phyloP scores from a whole-genome alignment of 768 basidiomycete species.

The Macrolepiota dolichaula region DNA sequence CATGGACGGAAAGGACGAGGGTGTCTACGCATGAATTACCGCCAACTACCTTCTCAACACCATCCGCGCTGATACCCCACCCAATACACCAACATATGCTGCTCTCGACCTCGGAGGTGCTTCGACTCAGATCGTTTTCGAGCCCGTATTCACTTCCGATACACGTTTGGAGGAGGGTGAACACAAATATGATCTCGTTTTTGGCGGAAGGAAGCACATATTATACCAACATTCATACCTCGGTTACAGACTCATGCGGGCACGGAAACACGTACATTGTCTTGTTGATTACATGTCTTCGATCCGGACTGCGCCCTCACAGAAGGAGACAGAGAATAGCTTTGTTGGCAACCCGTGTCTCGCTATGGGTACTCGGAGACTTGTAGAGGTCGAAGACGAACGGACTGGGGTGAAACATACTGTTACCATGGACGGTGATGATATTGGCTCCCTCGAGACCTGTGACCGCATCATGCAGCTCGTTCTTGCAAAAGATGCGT shows the following conservation, averaged over 20 bases:
- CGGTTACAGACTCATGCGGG: slow-evolving; percentile 93
- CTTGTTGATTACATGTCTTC: slow-evolving; percentile 84
- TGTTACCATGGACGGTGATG: slow-evolving; percentile 84
- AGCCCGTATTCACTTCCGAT: slow-evolving; percentile 59
- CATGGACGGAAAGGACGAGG: slow-evolving; percentile 96
- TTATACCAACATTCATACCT: slow-evolving; percentile 98
- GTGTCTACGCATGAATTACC: slow-evolving; percentile 98
- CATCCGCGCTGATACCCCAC: slow-evolving; percentile 52
- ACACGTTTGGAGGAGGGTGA: slow-evolving; percentile 67
- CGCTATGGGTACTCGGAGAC: slow-evolving; percentile 56
- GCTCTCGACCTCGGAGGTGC: slow-evolving; percentile 96
- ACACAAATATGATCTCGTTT: slow-evolving; percentile 83
- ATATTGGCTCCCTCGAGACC: slow-evolving; percentile 79
- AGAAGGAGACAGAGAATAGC: slow-evolving; percentile 9
- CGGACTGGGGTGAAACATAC: slow-evolving; percentile 38
- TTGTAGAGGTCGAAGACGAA: slow-evolving; percentile 60
- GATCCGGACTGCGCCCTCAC: slow-evolving; percentile 25
- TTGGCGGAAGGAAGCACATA: slow-evolving; percentile 66
- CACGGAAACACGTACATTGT: slow-evolving; percentile 79
- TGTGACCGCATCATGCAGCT: slow-evolving; percentile 83
- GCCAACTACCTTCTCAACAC: slow-evolving; percentile 88
- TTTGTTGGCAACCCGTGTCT: slow-evolving; percentile 79
- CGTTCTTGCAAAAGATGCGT: slow-evolving; percentile 94
- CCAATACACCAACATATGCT: slow-evolving; percentile 59
- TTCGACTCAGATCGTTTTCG: slow-evolving; percentile 96